A percentile compares a stretch with the other conserved stretches of the same genome.
Evolutionary conservation across 2,329 filamentous ascomycete species (phyloP).

Genomic region (Pleoardoris graminearum): DNA sequence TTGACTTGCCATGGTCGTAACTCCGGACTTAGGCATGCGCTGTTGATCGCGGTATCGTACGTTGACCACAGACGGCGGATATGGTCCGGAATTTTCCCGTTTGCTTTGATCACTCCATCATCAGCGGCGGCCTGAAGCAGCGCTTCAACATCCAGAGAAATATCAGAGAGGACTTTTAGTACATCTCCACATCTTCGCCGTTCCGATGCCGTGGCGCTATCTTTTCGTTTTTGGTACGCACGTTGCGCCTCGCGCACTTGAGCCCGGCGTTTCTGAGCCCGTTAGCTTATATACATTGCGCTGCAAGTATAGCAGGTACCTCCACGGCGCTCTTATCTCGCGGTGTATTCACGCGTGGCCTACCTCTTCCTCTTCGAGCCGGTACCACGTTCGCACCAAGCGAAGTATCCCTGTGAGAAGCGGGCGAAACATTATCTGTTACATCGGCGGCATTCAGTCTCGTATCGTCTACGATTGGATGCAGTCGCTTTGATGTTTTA

Average conservation of each 20-base stretch:
- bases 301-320: constrained; percentile 11
- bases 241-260: constrained; percentile 30
- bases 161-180: constrained; percentile 25
- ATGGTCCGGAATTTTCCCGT: constrained; percentile 18
- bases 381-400: constrained; percentile 1
- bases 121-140: constrained; percentile 19
- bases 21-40: constrained; percentile 20
- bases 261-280: constrained; percentile 29
- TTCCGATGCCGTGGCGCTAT: constrained; percentile 20
- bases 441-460: background rate
- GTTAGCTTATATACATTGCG: background rate
- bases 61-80: constrained; percentile 22
- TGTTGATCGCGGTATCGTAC: constrained; percentile 25
- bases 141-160: constrained; percentile 25
- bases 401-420: background rate
- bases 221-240: constrained; percentile 31
- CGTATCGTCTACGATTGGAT: constrained; percentile 1
- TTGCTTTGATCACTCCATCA: constrained; percentile 16
- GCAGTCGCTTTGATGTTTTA: background rate
- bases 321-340: constrained; percentile 26
- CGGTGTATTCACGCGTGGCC: constrained; percentile 21
- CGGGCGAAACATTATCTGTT: background rate
- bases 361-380: constrained; percentile 21
- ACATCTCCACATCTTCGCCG: constrained; percentile 24
- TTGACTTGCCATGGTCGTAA: constrained; percentile 24